Conservation (phyloP, 2,329 filamentous ascomycete species). For the Alternaria triticina region DNA sequence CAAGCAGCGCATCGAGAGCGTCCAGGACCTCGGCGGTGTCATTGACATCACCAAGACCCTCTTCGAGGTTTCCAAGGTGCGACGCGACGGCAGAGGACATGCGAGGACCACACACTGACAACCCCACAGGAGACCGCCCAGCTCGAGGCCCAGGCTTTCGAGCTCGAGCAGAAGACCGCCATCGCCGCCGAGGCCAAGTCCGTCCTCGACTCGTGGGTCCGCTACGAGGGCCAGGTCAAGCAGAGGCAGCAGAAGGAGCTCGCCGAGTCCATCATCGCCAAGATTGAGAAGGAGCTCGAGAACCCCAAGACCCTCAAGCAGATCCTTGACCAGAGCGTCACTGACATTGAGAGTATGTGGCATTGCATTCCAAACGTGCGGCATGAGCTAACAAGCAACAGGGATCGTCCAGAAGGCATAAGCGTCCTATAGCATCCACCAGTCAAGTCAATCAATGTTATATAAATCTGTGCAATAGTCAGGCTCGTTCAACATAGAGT, state of each 20-base stretch:
- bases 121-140: slow-evolving; percentile 83
- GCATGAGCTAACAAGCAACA: slow-evolving; percentile 29
- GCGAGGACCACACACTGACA: slow-evolving; percentile 31
- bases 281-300: slow-evolving; percentile 98
- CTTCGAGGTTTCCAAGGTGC: slow-evolving; percentile 97
- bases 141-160: slow-evolving; percentile 94
- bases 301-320: slow-evolving; percentile 97
- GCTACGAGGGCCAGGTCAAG: slow-evolving; percentile 99
- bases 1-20: slow-evolving; percentile 90
- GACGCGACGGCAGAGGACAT: slow-evolving; percentile 38
- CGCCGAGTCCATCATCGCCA: slow-evolving; percentile 89
- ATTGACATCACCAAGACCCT: slow-evolving; percentile 96
- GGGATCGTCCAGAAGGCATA: slow-evolving; percentile 51
- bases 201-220: slow-evolving; percentile 97
- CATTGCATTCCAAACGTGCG: no score
- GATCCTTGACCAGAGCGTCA: slow-evolving; percentile 95
- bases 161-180: slow-evolving; percentile 95
- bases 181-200: slow-evolving; percentile 91
- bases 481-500: slow-evolving; percentile 44
- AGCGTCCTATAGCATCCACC: slow-evolving; percentile 35
- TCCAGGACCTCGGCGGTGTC: slow-evolving; percentile 92
- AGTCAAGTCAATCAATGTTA: slow-evolving; percentile 45
- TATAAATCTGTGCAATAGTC: slow-evolving; percentile 52
- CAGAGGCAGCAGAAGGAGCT: slow-evolving; percentile 97
- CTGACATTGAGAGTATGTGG: slow-evolving; percentile 89